Evolutionary conservation across 192 early-diverging fungal species (phyloP).

Genomic region (Coemansia sp.): DNA sequence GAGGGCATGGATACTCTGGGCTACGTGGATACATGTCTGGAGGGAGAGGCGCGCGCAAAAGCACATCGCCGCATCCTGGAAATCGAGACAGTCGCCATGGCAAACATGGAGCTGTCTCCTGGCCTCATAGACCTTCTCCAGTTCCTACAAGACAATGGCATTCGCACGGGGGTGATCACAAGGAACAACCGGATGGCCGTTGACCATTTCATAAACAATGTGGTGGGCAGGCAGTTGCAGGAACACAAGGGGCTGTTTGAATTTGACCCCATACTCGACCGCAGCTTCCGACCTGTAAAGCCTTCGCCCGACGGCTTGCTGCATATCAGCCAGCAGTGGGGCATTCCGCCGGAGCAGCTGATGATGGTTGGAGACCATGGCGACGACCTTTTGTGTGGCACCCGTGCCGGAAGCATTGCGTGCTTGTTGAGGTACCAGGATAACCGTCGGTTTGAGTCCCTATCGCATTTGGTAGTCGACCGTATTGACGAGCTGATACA

Average conservation of each 20-base stretch:
- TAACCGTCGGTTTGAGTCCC: constrained; percentile 30
- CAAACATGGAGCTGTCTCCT: constrained; percentile 40
- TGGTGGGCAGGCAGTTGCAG: constrained; percentile 21
- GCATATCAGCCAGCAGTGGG: constrained; percentile 44
- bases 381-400: constrained; percentile 54
- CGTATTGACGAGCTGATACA: constrained; percentile 34
- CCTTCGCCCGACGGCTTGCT: constrained; percentile 46
- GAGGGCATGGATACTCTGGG: constrained; percentile 26
- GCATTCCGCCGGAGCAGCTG: constrained; percentile 42
- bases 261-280: constrained; percentile 51
- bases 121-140: constrained; percentile 43
- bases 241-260: constrained; percentile 32
- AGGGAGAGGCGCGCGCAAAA: constrained; percentile 23
- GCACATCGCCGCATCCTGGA: constrained; percentile 38
- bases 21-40: constrained; percentile 38
- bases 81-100: constrained; percentile 49
- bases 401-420: constrained; percentile 45
- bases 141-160: constrained; percentile 30
- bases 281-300: constrained; percentile 51
- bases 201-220: constrained; percentile 47
- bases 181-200: constrained; percentile 48
- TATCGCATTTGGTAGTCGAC: constrained; percentile 46
- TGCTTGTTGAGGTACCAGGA: constrained; percentile 41
- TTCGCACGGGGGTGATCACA: constrained; percentile 53
- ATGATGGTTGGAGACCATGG: constrained; percentile 57